phyloP scores from a whole-genome alignment of 2,329 filamentous ascomycete genomes.

The Pseudonectria foliicola region DNA sequence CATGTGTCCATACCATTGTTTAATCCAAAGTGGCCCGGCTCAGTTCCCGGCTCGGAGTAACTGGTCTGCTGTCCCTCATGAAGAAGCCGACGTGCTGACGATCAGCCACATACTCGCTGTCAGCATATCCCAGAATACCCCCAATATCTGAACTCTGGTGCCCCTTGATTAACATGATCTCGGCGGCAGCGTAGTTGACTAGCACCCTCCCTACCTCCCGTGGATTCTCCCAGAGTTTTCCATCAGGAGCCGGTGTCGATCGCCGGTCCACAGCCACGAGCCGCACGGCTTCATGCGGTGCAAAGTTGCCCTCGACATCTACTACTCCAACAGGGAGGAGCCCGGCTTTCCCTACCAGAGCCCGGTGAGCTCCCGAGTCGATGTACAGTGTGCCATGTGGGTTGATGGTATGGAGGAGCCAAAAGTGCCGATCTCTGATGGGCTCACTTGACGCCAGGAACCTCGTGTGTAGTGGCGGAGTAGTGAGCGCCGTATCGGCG shows the following conservation, averaged over 20 bases:
- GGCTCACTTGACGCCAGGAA: conserved; percentile 81
- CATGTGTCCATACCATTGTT: neutral
- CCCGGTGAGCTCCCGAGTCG: conserved; percentile 78
- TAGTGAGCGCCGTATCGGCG: conserved; percentile 20
- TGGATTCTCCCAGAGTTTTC: conserved; percentile 45
- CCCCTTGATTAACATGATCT: conserved; percentile 80
- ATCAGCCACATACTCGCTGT: conserved; percentile 88
- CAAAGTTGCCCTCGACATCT: conserved; percentile 81
- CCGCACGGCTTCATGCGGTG: conserved; percentile 86
- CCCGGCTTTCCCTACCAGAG: conserved; percentile 75
- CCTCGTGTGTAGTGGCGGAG: conserved; percentile 75
- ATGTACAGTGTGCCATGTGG: conserved; percentile 91
- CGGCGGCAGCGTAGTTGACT: conserved; percentile 84
- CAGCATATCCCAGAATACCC: conserved; percentile 76
- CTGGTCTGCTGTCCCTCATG: conserved; percentile 44
- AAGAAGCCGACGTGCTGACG: conserved; percentile 82
- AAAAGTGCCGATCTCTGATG: conserved; percentile 91
- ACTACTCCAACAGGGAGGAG: conserved; percentile 87
- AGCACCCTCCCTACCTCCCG: conserved; percentile 80
- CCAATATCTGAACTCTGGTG: conserved; percentile 76
- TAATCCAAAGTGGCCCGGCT: conserved; percentile 15
- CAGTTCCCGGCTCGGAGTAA: conserved; percentile 35
- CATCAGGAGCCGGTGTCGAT: conserved; percentile 31
- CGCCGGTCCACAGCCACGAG: conserved; percentile 69
- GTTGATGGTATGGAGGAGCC: conserved; percentile 86